These are phyloP conservation scores for Lentinus tigrinus DNA, from an alignment of 768 basidiomycete genomes.

Conservation along the genomic window DNA sequence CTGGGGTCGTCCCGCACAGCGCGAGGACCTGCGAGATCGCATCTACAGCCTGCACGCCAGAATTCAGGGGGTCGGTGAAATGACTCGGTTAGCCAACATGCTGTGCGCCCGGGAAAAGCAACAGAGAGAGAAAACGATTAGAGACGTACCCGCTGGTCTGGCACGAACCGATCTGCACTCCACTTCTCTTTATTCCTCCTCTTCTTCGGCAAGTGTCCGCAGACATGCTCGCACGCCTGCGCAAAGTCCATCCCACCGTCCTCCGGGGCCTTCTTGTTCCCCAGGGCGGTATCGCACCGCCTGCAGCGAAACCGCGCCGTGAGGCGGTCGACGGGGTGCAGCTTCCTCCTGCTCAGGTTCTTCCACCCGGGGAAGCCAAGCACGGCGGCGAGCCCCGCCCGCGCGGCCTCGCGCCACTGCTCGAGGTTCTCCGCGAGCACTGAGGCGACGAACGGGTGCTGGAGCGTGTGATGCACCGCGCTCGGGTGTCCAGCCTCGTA, in stretches of 20 bases:
- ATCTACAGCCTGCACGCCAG: constrained; percentile 43
- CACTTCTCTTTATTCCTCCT: constrained; percentile 36
- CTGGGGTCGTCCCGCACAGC: constrained; percentile 31
- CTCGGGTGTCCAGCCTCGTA: neutral
- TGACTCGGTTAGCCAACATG: too few species aligned
- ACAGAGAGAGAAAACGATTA: too few species aligned
- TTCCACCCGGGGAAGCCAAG: constrained; percentile 57
- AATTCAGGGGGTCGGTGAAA: too few species aligned
- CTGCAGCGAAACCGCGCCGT: constrained; percentile 61
- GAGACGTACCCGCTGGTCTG: constrained; percentile 51
- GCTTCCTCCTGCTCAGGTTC: constrained; percentile 39
- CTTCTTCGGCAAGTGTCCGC: constrained; percentile 33
- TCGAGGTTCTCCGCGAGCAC: constrained; percentile 45
- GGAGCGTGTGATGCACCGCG: constrained; percentile 18
- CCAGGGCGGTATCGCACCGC: constrained; percentile 40
- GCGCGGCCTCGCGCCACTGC: constrained; percentile 48
- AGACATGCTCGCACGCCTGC: constrained; percentile 60
- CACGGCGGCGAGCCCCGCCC: constrained; percentile 39
- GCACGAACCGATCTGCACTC: constrained; percentile 52
- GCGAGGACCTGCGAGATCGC: constrained; percentile 40
- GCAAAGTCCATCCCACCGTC: constrained; percentile 54
- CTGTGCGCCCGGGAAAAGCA: neutral
- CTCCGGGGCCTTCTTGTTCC: constrained; percentile 29
- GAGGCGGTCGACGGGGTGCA: constrained; percentile 58
- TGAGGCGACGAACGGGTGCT: constrained; percentile 33